These are phyloP conservation scores for Agrocybe chaxingu DNA, from an alignment of 768 basidiomycete species.

Conservation along the genomic window DNA sequence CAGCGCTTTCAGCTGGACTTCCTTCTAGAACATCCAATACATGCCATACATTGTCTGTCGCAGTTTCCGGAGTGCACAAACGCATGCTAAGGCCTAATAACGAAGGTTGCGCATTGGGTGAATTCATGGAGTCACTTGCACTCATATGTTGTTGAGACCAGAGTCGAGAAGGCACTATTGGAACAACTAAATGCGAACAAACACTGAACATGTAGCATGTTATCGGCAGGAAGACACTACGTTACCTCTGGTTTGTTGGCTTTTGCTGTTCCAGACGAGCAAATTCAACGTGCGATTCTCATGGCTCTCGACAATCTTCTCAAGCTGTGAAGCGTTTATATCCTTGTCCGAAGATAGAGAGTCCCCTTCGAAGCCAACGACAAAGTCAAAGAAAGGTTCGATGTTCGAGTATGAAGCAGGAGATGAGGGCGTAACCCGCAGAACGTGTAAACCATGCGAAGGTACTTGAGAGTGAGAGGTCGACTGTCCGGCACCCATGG, in stretches of 20 bases:
- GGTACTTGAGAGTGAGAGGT: constrained; percentile 50
- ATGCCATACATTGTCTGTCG: constrained; percentile 96
- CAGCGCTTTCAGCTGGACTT: constrained; percentile 93
- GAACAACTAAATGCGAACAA: constrained; percentile 55
- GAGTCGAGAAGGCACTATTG: constrained; percentile 77
- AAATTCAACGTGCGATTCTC: constrained; percentile 70
- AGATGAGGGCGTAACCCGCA: constrained; percentile 85
- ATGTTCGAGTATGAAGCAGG: constrained; percentile 85
- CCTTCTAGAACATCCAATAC: constrained; percentile 96
- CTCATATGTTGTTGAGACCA: constrained; percentile 61
- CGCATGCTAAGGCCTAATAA: constrained; percentile 93
- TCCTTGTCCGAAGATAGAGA: constrained; percentile 45
- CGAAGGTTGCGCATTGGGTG: constrained; percentile 66
- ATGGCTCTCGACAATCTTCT: constrained; percentile 79
- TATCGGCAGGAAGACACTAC: not conserved
- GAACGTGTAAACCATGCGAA: constrained; percentile 71
- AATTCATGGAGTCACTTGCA: constrained; percentile 33
- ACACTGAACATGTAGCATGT: constrained; percentile 2
- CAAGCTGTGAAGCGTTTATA: constrained; percentile 69
- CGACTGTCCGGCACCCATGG: constrained; percentile 78
- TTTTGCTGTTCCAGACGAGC: constrained; percentile 84
- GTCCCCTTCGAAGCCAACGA: constrained; percentile 85
- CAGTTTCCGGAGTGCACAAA: constrained; percentile 85
- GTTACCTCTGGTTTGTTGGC: constrained; percentile 63
- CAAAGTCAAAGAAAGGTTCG: constrained; percentile 95